These are phyloP conservation scores for Ramularia collo-cygni DNA, from an alignment of 2,329 filamentous ascomycete genomes.

Conservation along the genomic window DNA sequence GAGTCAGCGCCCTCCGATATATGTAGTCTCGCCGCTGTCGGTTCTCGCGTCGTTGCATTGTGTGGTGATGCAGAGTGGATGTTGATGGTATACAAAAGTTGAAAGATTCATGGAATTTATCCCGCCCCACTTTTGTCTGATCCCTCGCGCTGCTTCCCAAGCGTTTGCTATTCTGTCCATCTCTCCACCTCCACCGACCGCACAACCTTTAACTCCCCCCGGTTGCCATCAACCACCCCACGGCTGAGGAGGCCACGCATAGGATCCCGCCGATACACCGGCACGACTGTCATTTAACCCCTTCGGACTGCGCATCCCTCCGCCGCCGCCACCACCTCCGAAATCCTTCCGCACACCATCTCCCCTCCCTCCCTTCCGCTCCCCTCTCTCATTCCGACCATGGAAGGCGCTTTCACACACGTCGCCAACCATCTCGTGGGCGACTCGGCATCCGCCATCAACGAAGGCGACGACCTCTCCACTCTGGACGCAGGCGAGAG, in stretches of 20 bases:
- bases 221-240: slow-evolving; percentile 4
- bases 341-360: not conserved
- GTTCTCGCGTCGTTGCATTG: slow-evolving; percentile 58
- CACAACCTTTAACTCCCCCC: slow-evolving; percentile 5
- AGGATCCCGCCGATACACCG: too few relatives aligned
- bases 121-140: too few relatives aligned
- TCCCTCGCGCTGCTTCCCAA: too few relatives aligned
- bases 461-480: slow-evolving; percentile 64
- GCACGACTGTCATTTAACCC: too few relatives aligned
- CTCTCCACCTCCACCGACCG: slow-evolving; percentile 4
- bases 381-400: slow-evolving; percentile 30
- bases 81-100: not conserved
- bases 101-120: too few relatives aligned
- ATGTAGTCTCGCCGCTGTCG: slow-evolving; percentile 80
- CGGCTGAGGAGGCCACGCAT: too few relatives aligned
- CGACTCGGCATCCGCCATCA: slow-evolving; percentile 78
- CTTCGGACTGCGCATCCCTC: not conserved
- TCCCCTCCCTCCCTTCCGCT: not conserved
- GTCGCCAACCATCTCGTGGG: slow-evolving; percentile 81
- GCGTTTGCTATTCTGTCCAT: not conserved
- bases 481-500: slow-evolving; percentile 58
- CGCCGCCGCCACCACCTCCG: slow-evolving; percentile 1
- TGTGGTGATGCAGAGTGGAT: slow-evolving; percentile 21
- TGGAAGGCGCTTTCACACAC: slow-evolving; percentile 86
- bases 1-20: slow-evolving; percentile 77